Evolutionary conservation across 768 basidiomycete species (phyloP).

Genomic region (Russula abietina): DNA sequence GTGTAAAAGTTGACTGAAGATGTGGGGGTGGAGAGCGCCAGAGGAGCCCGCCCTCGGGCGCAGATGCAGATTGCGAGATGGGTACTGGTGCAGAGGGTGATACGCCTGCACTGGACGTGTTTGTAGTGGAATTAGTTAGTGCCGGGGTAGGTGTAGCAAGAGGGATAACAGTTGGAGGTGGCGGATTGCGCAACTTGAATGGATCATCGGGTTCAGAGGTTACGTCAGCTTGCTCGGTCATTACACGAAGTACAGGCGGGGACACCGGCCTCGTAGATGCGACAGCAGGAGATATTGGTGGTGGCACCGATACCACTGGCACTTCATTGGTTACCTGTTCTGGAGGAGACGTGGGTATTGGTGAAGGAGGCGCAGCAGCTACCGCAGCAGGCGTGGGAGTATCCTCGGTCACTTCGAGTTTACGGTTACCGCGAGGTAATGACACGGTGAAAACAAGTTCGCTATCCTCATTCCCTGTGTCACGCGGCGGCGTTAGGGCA

Average conservation of each 20-base stretch:
- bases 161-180: conserved; percentile 37
- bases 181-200: conserved; percentile 50
- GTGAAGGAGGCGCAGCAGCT: conserved; percentile 2
- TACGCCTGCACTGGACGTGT: not conserved
- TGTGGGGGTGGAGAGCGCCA: conserved; percentile 39
- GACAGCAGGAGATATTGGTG: not conserved
- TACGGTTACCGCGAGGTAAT: conserved; percentile 4
- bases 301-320: not conserved
- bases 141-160: conserved; percentile 26
- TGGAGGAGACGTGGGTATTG: conserved; percentile 2
- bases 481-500: conserved; percentile 5
- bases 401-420: conserved; percentile 8
- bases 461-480: not conserved
- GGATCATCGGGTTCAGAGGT: conserved; percentile 46
- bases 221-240: conserved; percentile 26
- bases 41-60: conserved; percentile 26
- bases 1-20: conserved; percentile 40
- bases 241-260: conserved; percentile 10
- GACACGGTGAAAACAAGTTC: conserved; percentile 11
- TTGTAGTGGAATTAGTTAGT: conserved; percentile 7
- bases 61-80: conserved; percentile 7
- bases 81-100: conserved; percentile 9
- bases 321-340: not conserved
- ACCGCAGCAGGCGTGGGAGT: conserved; percentile 7
- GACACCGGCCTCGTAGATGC: not conserved